Percentiles rank a stretch among this genome's conserved stretches.
These are phyloP conservation scores for Solanum rostratum DNA, from an alignment of 257 asterid genomes.

Conservation along the genomic window DNA sequence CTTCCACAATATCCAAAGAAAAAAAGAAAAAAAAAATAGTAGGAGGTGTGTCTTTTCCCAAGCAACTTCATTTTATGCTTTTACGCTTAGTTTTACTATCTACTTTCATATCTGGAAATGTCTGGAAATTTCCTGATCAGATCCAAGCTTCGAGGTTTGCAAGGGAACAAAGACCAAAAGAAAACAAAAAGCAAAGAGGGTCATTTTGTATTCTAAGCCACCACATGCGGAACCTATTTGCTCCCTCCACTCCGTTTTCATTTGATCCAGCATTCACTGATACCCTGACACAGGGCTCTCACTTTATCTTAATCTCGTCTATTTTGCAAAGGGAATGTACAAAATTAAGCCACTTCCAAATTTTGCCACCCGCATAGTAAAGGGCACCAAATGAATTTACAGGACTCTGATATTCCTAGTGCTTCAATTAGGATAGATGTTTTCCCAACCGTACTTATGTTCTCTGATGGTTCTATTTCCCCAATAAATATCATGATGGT, in stretches of 20 bases:
- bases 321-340: not conserved
- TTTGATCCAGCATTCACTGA: not conserved
- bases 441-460: not conserved
- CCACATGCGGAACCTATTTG: not conserved
- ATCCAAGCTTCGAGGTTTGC: not conserved
- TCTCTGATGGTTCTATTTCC: not conserved
- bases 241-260: not conserved
- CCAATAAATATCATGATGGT: not conserved
- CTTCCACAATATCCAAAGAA: not conserved
- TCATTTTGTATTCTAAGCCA: not conserved
- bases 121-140: not conserved
- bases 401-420: not conserved
- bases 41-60: not conserved
- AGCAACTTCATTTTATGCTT: not conserved
- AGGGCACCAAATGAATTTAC: not conserved
- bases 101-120: not conserved
- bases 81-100: not conserved
- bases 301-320: not conserved
- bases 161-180: not conserved
- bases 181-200: not conserved
- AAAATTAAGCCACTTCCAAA: not conserved
- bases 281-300: not conserved
- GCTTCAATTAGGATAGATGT: not conserved
- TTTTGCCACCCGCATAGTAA: not conserved
- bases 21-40: not conserved